phyloP scores from a whole-genome alignment of 805 yeast species.

The Kodamaea hsintzibuensis region DNA sequence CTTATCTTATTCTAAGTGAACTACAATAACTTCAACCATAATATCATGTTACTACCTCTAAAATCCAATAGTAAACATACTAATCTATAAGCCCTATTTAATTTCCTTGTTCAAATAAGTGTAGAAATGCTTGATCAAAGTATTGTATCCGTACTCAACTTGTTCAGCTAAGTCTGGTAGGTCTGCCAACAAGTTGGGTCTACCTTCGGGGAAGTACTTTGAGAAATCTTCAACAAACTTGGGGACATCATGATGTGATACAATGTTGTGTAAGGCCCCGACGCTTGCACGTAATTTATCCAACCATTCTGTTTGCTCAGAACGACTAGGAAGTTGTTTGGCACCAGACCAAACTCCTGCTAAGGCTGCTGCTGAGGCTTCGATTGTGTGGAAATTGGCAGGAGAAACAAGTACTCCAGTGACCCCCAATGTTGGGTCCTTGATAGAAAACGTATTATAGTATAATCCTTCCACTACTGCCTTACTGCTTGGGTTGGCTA shows the following conservation, averaged over 20 bases:
- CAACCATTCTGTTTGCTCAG: conserved; percentile 42
- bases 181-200: conserved; percentile 7
- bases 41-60: not conserved
- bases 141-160: conserved; percentile 7
- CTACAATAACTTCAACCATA: no score
- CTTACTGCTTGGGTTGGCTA: conserved; percentile 24
- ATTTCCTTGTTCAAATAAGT: not conserved
- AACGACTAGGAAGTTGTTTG: conserved; percentile 37
- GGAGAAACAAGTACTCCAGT: conserved; percentile 45
- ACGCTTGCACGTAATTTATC: conserved; percentile 14
- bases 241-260: not conserved
- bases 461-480: conserved; percentile 10
- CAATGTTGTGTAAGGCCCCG: conserved; percentile 2
- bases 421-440: conserved; percentile 44
- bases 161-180: not conserved
- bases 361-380: conserved; percentile 53
- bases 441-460: conserved; percentile 36
- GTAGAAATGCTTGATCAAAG: conserved; percentile 9
- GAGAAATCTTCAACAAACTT: conserved; percentile 13
- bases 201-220: conserved; percentile 7
- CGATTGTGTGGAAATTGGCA: conserved; percentile 50
- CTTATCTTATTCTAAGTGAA: no score
- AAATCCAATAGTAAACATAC: not conserved
- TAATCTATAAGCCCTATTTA: not conserved
- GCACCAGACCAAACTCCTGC: conserved; percentile 57